Base-by-base conservation (phyloP, 257 asterid species). In the Petrea volubilis region DNA sequence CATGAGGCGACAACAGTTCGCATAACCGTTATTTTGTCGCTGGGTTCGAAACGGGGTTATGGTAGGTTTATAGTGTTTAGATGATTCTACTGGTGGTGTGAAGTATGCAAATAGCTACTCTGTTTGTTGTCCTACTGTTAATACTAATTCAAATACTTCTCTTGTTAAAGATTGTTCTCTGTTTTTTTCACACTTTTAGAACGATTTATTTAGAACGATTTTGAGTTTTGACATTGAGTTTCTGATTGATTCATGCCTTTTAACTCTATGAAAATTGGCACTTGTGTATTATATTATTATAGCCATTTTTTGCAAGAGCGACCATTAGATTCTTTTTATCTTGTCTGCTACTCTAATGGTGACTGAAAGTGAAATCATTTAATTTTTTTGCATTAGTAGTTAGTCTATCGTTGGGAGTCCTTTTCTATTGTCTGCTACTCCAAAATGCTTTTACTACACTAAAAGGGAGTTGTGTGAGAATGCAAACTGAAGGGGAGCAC, bases 1-100 rank as follows among this genome's bases (percentile, higher is more conserved):
- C 77, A 73, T 73, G 79, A 88, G 97, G 79, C 91, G 96, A 66
- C 96, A 87, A 66, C 96, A 87, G 69, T 79, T 84, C 17, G 77
- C 82, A 2, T 93, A 83, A 34, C 13, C 66, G 2, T 17, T 7
- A 7, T 5, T 43, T 49, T 57, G 60, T 31, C 46, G 12, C 15
- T 40, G 12, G 46, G 15, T 9, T 8, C n/a, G n/a, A n/a, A n/a
- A 0, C 12, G 46, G 24, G 5, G 55, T 47, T 47, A 17, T 47
- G 17, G 17, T 44, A 15, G 17, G 13, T 4, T 9, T 40, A 20
- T 24, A 60, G 62, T 27, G 43, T 23, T 21, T 21, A 4, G 64
- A 64, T 2, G 25, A 15, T 13, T 67, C 36, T 64, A 67, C 25
- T 65, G 57, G 62, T 59, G 36, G 62, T 23, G 29, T 21, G 64